These are phyloP conservation scores for Xylaria sp. DNA, from an alignment of 2,329 filamentous ascomycete species.

Conservation along the genomic window DNA sequence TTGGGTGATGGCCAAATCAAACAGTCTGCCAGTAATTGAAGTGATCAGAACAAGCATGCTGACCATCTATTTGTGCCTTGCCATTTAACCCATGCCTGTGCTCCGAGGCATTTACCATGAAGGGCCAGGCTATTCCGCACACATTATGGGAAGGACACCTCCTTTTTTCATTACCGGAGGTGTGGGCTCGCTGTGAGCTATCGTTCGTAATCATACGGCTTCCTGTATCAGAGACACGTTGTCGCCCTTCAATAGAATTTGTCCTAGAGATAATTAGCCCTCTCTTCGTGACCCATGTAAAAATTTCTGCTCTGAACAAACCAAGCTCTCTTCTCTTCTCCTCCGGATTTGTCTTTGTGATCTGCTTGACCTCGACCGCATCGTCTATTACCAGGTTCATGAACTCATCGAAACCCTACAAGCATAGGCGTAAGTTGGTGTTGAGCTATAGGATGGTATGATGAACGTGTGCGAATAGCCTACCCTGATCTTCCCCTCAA, in stretches of 20 bases:
- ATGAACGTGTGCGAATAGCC: conserved; percentile 51
- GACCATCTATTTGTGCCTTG: conserved; percentile 32
- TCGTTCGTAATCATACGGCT: conserved; percentile 48
- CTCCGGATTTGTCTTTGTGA: conserved; percentile 80
- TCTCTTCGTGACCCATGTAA: background rate
- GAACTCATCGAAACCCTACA: conserved; percentile 96
- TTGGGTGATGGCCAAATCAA: conserved; percentile 75
- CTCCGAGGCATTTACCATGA: background rate
- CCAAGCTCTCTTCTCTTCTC: conserved; percentile 84
- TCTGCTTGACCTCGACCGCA: conserved; percentile 88
- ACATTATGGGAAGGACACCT: conserved; percentile 8
- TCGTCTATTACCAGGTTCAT: conserved; percentile 99
- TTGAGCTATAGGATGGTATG: too few species aligned
- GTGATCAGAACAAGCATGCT: conserved; percentile 42
- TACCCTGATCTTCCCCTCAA: conserved; percentile 96
- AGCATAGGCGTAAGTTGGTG: conserved; percentile 12
- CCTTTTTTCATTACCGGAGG: conserved; percentile 39
- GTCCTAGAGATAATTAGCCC: conserved; percentile 57
- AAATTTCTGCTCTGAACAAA: conserved; percentile 55
- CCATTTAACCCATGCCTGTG: conserved; percentile 18
- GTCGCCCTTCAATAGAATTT: conserved; percentile 75
- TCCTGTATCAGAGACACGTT: conserved; percentile 72
- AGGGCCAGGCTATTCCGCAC: conserved; percentile 6
- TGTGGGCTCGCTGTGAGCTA: background rate
- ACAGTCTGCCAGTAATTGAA: conserved; percentile 47